Evolutionary conservation across 2,329 filamentous ascomycete genomes (phyloP), one percentile per base, ranked within the genome.

Genomic region (Aureobasidium vineae): DNA sequence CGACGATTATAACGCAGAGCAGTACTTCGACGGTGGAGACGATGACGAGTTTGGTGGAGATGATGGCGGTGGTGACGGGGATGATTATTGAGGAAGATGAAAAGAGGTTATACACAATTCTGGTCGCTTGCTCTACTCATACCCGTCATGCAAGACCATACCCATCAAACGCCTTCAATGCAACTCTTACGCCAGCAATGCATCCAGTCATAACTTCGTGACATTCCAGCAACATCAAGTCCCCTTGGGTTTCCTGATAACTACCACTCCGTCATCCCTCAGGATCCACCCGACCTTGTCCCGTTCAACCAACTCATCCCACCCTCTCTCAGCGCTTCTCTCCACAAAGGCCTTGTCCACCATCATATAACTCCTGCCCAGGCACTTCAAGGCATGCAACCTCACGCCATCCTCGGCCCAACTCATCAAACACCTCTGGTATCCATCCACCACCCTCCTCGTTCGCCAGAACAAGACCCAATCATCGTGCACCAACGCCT

Each of bases 261-360:
- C 40, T 15, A 67, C 59, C 5, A 43, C 49, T 50, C 85, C 88
- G 60, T 72, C 71, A 31, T 80, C 79, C 47, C 91, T 88, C 72
- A 91, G 80, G 73, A 92, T 86, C 95, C 95, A 99, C 0, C 92
- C 92, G 1, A 98, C 89, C 2, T 87, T 87, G 73, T 91, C 87
- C 70, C 85, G 81, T 70, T 85, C 81, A 40, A 85, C 82, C 73
- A 98, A 78, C 60, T 86, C 85, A 13, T 86, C 82, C 92, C 94
- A 99, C n/a, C 78, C 81, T 71, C 85, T 81, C 56, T 86, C 87
- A 5, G 90, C 84, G 66, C 86, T 83, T 73, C 82, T 84, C 78
- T 95, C 90, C 60, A 97, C 78, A 76, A 88, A 91, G 3, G 74
- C 75, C 67, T 84, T 77, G 63, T 92, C 90, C 10, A 92, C 88